phyloP scores from a whole-genome alignment of 192 early-diverging fungal genomes.

The Coemansia umbellata region DNA sequence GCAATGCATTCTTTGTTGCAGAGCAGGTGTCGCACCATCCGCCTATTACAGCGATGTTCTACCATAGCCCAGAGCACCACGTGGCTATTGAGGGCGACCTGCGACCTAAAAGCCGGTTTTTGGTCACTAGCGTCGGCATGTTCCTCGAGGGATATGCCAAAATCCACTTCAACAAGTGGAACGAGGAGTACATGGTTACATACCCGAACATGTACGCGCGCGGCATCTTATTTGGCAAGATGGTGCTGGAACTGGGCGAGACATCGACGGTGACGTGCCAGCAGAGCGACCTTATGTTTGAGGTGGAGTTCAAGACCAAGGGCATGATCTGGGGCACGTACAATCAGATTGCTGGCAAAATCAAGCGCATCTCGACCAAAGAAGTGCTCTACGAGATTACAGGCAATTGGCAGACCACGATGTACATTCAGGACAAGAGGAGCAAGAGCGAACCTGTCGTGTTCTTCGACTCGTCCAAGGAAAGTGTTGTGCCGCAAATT shows the following conservation, averaged over 20 bases:
- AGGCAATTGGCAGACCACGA: slow-evolving; percentile 84
- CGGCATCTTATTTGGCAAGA: slow-evolving; percentile 88
- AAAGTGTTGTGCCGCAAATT: slow-evolving; percentile 63
- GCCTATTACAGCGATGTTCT: slow-evolving; percentile 82
- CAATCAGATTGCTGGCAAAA: slow-evolving; percentile 78
- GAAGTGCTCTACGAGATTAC: slow-evolving; percentile 75
- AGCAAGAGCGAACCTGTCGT: slow-evolving; percentile 46
- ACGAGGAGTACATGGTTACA: slow-evolving; percentile 74
- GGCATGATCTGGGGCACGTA: slow-evolving; percentile 65
- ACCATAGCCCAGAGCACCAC: slow-evolving; percentile 76
- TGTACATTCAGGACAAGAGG: slow-evolving; percentile 41
- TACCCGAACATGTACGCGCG: slow-evolving; percentile 94
- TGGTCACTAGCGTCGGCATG: slow-evolving; percentile 87
- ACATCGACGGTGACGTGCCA: slow-evolving; percentile 66
- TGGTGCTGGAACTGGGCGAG: slow-evolving; percentile 92
- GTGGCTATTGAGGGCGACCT: slow-evolving; percentile 77
- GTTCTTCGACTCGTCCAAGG: slow-evolving; percentile 68
- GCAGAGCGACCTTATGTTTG: slow-evolving; percentile 71
- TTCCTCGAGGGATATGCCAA: slow-evolving; percentile 67
- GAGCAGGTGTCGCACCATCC: slow-evolving; percentile 97
- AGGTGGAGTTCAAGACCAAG: slow-evolving; percentile 89
- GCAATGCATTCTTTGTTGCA: slow-evolving; percentile 73
- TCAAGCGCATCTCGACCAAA: slow-evolving; percentile 69
- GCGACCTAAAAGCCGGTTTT: slow-evolving; percentile 80
- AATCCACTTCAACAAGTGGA: slow-evolving; percentile 49